These are phyloP conservation scores for Cordyceps farinosa DNA, from an alignment of 2,329 filamentous ascomycete genomes.

Conservation along the genomic window DNA sequence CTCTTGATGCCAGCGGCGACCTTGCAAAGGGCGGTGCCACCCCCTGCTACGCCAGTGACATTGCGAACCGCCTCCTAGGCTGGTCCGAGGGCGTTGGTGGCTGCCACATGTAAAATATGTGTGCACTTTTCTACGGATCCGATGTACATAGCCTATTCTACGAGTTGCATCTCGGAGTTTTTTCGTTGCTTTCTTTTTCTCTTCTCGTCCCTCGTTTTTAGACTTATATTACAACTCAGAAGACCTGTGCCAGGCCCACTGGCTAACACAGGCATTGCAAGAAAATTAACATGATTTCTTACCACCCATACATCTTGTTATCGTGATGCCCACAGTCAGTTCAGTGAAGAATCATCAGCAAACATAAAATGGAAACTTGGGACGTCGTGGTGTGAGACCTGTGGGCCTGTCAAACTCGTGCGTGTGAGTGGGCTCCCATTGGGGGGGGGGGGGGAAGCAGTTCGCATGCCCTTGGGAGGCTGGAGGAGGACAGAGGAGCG, in stretches of 20 bases:
- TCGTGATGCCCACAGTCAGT: too few relatives aligned
- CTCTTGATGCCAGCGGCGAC: slow-evolving; percentile 31
- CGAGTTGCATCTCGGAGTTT: neutral
- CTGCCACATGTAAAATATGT: slow-evolving; percentile 8
- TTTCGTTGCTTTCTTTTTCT: neutral
- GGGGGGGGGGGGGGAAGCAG: too few relatives aligned
- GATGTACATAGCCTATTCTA: neutral
- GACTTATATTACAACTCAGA: neutral
- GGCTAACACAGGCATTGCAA: neutral
- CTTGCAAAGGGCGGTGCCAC: slow-evolving; percentile 41
- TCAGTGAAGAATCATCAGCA: too few relatives aligned
- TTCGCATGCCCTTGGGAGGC: neutral
- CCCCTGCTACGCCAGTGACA: slow-evolving; percentile 48
- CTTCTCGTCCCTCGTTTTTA: slow-evolving; percentile 3
- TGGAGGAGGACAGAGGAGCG: neutral
- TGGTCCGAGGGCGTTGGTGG: slow-evolving; percentile 8
- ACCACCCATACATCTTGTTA: neutral
- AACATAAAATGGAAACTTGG: too few relatives aligned
- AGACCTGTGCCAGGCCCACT: neutral
- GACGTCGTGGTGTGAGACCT: neutral
- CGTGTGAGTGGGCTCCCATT: neutral
- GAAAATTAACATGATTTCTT: neutral
- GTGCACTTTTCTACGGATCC: neutral
- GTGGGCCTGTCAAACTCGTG: neutral
- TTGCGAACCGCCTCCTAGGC: slow-evolving; percentile 32